Base-by-base conservation (phyloP, 176 grass and related monocot species). In the Carex scoparia region DNA sequence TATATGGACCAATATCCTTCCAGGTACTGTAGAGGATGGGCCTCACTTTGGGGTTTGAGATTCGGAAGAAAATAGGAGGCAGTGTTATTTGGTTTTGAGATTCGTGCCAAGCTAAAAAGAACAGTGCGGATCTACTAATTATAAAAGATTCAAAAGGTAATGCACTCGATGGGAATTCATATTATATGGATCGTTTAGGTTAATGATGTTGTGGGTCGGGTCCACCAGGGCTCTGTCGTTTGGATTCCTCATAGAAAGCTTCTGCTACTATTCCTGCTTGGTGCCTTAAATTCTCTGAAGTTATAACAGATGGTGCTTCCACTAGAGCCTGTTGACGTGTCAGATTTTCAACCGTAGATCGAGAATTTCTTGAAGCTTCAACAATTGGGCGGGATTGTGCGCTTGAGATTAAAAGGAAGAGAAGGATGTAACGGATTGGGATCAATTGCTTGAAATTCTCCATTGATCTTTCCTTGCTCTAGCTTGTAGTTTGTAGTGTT, bases 121-220 rank as follows among this genome's bases (percentile, higher is more conserved):
- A 23, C 23, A 0, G 23, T 23, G 23, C 23, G 23, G 23, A 23
- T 23, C 23, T 23, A 23, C 23, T 23, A 23, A 23, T 23, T 23
- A 23, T 23, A 23, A 23, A 23, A 23, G 23, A 23, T 23, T 23
- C 23, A 23, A 23, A 23, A 23, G 23, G 23, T 23, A 23, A 23
- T 23, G 23, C 23, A 23, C 23, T 23, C 23, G 23, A 23, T 23
- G 23, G 0, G 23, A 23, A 23, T 23, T 23, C 23, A 23, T 23
- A 23, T 23, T 23, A 23, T 23, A 23, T 23, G 23, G 23, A 23
- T 23, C 23, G 23, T 23, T 35, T 40, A 40, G 38, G 38, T 4
- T 40, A 80, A 65, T 94, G 92, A 53, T 94, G 92, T 72, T 92
- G 88, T 51, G 92, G 92, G 48, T 94, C 88, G 3, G 92, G 81